These are phyloP conservation scores for Penicillium sp. DNA, from an alignment of 2,329 filamentous ascomycete genomes.

Conservation along the genomic window DNA sequence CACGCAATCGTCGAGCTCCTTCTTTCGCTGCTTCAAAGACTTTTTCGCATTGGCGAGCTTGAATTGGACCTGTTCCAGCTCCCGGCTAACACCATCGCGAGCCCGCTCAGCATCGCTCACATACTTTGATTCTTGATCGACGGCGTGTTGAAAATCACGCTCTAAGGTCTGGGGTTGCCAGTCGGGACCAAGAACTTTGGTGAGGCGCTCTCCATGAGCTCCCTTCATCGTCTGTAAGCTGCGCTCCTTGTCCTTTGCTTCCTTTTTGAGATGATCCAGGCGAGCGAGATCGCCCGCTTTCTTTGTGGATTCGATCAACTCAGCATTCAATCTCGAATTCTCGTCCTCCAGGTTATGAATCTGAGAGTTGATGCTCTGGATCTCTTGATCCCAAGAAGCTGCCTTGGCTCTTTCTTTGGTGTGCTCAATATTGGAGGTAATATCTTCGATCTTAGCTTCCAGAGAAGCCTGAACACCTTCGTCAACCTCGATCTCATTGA, in stretches of 20 bases:
- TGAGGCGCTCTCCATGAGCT: slow-evolving; percentile 68
- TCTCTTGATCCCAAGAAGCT: slow-evolving; percentile 64
- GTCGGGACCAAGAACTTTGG: slow-evolving; percentile 55
- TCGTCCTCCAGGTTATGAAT: slow-evolving; percentile 67
- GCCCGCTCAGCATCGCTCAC: slow-evolving; percentile 62
- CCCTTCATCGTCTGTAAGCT: slow-evolving; percentile 71
- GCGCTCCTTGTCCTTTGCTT: slow-evolving; percentile 66
- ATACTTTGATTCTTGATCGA: slow-evolving; percentile 54
- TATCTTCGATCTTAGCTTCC: slow-evolving; percentile 66
- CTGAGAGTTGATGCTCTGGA: slow-evolving; percentile 61
- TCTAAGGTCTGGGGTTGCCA: slow-evolving; percentile 72
- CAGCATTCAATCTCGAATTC: slow-evolving; percentile 66
- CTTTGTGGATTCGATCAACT: slow-evolving; percentile 76
- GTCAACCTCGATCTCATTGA: slow-evolving; percentile 72
- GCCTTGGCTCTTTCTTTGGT: slow-evolving; percentile 59
- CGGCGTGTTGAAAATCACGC: slow-evolving; percentile 58
- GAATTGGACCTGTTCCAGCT: slow-evolving; percentile 71
- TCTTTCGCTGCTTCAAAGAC: slow-evolving; percentile 59
- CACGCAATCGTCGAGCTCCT: slow-evolving; percentile 59
- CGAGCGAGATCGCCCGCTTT: slow-evolving; percentile 77
- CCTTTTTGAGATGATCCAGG: slow-evolving; percentile 76
- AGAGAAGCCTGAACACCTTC: slow-evolving; percentile 77
- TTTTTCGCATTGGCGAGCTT: slow-evolving; percentile 62
- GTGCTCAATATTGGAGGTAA: slow-evolving; percentile 57
- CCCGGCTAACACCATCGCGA: slow-evolving; percentile 65